phyloP scores from a whole-genome alignment of 148 eudicot genomes.

The Spergularia bocconei region DNA sequence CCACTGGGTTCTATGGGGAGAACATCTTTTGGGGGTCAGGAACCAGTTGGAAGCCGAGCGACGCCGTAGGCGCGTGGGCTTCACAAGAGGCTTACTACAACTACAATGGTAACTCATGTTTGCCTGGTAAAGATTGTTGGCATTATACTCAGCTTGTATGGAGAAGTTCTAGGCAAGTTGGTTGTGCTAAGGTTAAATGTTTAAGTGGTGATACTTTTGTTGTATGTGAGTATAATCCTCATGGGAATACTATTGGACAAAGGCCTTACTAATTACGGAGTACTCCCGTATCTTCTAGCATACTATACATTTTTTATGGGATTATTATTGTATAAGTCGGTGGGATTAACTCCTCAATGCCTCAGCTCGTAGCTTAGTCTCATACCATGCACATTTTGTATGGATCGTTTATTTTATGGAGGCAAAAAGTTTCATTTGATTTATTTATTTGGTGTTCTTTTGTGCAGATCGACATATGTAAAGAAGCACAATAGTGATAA shows the following conservation, averaged over 20 bases:
- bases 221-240: constrained; percentile 35
- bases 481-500: too few relatives aligned
- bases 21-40: constrained; percentile 29
- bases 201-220: constrained; percentile 26
- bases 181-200: constrained; percentile 33
- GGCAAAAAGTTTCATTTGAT: too few relatives aligned
- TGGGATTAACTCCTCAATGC: too few relatives aligned
- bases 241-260: constrained; percentile 30
- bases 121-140: constrained; percentile 27
- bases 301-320: too few relatives aligned
- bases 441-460: too few relatives aligned
- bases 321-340: too few relatives aligned
- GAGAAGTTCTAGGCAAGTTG: constrained; percentile 27
- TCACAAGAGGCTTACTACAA: constrained; percentile 25
- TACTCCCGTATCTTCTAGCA: too few relatives aligned
- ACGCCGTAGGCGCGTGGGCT: constrained; percentile 28
- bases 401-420: too few relatives aligned
- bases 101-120: constrained; percentile 20
- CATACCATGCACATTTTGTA: too few relatives aligned
- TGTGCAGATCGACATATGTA: too few relatives aligned
- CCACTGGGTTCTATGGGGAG: constrained; percentile 15
- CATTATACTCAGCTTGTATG: constrained; percentile 39
- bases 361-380: too few relatives aligned
- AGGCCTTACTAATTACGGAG: constrained; percentile 18
- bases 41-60: constrained; percentile 7